Percentiles rank a stretch among this genome's conserved stretches.
Evolutionary conservation across 768 basidiomycete genomes (phyloP).

Genomic region (Pholiota conissans): DNA sequence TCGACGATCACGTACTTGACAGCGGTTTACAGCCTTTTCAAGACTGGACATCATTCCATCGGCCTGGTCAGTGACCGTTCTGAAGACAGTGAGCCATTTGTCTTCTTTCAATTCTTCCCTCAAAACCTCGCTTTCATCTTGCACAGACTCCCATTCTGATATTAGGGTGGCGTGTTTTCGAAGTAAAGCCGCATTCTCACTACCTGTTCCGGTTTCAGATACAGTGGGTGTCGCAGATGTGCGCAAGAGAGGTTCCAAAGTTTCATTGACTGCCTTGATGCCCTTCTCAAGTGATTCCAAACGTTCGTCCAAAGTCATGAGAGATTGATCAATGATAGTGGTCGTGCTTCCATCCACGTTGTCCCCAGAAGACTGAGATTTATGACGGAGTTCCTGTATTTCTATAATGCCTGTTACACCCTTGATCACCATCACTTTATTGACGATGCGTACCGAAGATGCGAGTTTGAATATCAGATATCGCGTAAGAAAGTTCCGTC

Average conservation of each 20-base stretch:
- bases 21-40: slow-evolving; percentile 89
- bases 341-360: slow-evolving; percentile 56
- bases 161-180: slow-evolving; percentile 75
- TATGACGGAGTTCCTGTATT: slow-evolving; percentile 92
- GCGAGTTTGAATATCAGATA: slow-evolving; percentile 88
- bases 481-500: slow-evolving; percentile 82
- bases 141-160: slow-evolving; percentile 80
- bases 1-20: slow-evolving; percentile 63
- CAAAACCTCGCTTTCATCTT: slow-evolving; percentile 77
- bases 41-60: slow-evolving; percentile 97
- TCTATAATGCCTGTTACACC: slow-evolving; percentile 43
- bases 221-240: slow-evolving; percentile 48
- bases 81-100: slow-evolving; percentile 94
- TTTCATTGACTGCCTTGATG: slow-evolving; percentile 67
- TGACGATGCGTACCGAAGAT: slow-evolving; percentile 70
- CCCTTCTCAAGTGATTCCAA: slow-evolving; percentile 72
- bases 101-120: slow-evolving; percentile 95
- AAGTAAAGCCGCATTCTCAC: slow-evolving; percentile 51
- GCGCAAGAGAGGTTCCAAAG: slow-evolving; percentile 59
- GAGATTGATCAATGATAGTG: slow-evolving; percentile 75
- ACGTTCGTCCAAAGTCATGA: slow-evolving; percentile 78
- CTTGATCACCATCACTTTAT: neutral
- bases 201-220: slow-evolving; percentile 33
- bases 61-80: slow-evolving; percentile 92
- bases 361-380: slow-evolving; percentile 65